These are phyloP conservation scores for Solanum verrucosum DNA, from an alignment of 257 asterid genomes.

Conservation along the genomic window DNA sequence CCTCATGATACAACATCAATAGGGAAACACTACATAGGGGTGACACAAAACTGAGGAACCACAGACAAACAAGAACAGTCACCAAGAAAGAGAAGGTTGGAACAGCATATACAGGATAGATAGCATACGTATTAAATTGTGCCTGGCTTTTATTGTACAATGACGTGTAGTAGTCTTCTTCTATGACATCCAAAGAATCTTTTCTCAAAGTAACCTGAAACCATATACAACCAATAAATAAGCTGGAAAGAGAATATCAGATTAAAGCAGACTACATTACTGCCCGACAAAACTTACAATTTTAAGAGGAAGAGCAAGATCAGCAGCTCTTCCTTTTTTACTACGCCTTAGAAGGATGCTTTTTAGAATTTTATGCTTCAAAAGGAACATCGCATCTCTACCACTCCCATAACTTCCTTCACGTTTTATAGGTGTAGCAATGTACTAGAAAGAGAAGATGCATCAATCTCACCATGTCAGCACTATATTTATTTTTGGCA, in stretches of 20 bases:
- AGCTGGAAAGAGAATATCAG: neutral
- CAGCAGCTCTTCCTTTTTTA: constrained; percentile 96
- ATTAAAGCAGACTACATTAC: neutral
- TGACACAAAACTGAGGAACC: neutral
- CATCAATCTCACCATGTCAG: constrained; percentile 1
- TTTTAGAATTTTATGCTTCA: constrained; percentile 65
- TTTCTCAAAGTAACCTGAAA: constrained; percentile 65
- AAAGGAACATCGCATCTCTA: constrained; percentile 70
- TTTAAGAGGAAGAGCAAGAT: constrained; percentile 87
- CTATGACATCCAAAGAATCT: constrained; percentile 70
- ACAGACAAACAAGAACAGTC: neutral
- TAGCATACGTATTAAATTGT: constrained; percentile 72
- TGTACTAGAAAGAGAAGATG: constrained; percentile 33
- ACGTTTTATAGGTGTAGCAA: constrained; percentile 68
- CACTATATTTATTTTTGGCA: neutral
- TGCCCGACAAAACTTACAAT: constrained; percentile 37
- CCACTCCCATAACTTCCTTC: constrained; percentile 37
- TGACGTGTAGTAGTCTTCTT: constrained; percentile 82
- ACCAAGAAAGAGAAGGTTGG: neutral
- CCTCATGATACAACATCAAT: neutral
- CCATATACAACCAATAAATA: neutral
- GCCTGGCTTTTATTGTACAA: constrained; percentile 78
- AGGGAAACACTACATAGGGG: neutral
- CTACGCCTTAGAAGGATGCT: constrained; percentile 79
- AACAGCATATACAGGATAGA: neutral